phyloP scores from a whole-genome alignment of 208 protist species.

The Acanthamoeba royreba region DNA sequence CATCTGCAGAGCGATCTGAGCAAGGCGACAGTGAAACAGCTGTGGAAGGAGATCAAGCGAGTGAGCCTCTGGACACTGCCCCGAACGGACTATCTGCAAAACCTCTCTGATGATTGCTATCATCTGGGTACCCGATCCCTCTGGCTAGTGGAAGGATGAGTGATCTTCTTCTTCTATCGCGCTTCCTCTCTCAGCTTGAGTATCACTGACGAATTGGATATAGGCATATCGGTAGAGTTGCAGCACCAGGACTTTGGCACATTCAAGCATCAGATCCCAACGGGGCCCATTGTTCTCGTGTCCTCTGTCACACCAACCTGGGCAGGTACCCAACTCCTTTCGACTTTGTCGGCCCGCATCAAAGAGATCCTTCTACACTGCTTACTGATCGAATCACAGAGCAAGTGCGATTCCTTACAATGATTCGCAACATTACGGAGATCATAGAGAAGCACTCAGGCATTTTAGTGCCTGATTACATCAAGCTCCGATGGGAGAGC shows the following conservation, averaged over 20 bases:
- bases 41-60: neutral
- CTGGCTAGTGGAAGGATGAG: neutral
- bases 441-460: neutral
- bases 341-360: neutral
- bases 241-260: neutral
- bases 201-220: neutral
- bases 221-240: neutral
- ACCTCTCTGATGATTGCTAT: conserved; percentile 15
- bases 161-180: neutral
- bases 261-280: neutral
- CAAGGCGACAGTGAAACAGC: neutral
- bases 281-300: neutral
- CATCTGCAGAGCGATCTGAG: neutral
- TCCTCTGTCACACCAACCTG: neutral
- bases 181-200: neutral
- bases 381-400: neutral
- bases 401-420: neutral
- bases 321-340: neutral
- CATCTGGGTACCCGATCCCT: neutral
- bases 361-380: neutral
- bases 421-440: neutral
- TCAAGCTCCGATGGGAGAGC: neutral
- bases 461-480: neutral
- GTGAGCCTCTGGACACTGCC: neutral
- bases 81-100: neutral